Conservation (phyloP, 2,329 filamentous ascomycete genomes). For the Hirsutella thompsonii region DNA sequence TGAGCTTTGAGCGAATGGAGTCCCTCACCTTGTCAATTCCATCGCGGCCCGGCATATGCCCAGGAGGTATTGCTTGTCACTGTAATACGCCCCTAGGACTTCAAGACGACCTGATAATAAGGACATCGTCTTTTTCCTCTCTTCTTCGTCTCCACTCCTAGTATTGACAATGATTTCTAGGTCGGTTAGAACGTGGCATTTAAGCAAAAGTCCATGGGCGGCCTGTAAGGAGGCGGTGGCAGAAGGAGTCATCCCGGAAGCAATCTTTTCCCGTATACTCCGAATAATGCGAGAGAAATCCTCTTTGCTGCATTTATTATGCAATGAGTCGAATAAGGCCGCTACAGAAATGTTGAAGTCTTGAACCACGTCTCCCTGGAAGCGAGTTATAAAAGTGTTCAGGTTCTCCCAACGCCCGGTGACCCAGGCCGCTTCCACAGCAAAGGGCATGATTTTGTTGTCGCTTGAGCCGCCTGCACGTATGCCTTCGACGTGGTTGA, state of each 20-base stretch:
- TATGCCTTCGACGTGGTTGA: slow-evolving; percentile 79
- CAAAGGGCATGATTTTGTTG: slow-evolving; percentile 63
- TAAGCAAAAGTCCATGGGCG: slow-evolving; percentile 74
- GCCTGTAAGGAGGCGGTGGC: slow-evolving; percentile 70
- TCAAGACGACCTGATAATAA: slow-evolving; percentile 65
- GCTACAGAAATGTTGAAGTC: slow-evolving; percentile 81
- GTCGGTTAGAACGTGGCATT: slow-evolving; percentile 78
- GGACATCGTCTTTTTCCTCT: slow-evolving; percentile 17
- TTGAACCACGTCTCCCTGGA: slow-evolving; percentile 30
- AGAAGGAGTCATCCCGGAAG: slow-evolving; percentile 61
- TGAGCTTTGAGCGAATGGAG: no score
- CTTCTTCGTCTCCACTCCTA: slow-evolving; percentile 27
- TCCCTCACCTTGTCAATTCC: slow-evolving; percentile 55
- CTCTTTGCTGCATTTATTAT: slow-evolving; percentile 36
- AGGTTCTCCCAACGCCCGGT: slow-evolving; percentile 71
- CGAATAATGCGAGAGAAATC: slow-evolving; percentile 46
- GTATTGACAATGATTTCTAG: slow-evolving; percentile 60
- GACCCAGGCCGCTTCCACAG: slow-evolving; percentile 85
- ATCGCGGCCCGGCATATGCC: slow-evolving; percentile 78
- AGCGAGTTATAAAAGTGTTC: slow-evolving; percentile 48
- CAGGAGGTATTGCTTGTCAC: slow-evolving; percentile 88
- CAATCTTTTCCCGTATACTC: slow-evolving; percentile 55
- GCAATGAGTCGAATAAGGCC: slow-evolving; percentile 39
- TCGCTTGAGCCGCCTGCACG: slow-evolving; percentile 36
- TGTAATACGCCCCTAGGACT: slow-evolving; percentile 74